phyloP scores from a whole-genome alignment of 257 asterid genomes.

The Datura wrightii region DNA sequence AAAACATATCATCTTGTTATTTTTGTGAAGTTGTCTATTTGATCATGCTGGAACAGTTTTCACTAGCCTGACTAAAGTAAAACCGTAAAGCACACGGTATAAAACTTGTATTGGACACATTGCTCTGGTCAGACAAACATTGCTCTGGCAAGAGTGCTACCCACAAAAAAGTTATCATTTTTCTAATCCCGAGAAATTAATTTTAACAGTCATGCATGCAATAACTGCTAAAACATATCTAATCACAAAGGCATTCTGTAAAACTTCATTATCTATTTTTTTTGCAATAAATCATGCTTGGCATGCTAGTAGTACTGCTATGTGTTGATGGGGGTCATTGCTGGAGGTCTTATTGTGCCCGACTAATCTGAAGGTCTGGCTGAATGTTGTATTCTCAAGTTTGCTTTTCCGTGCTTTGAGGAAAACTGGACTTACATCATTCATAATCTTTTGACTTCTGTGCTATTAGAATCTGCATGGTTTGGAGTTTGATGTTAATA shows the following conservation, averaged over 20 bases:
- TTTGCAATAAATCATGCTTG: conserved; percentile 27
- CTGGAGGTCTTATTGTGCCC: conserved; percentile 20
- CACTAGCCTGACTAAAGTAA: conserved; percentile 22
- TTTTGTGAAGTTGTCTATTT: conserved; percentile 5
- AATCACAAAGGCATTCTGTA: not conserved
- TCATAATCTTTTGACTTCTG: not conserved
- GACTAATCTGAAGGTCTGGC: not conserved
- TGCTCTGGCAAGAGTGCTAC: conserved; percentile 10
- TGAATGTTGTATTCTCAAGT: conserved; percentile 20
- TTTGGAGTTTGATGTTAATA: conserved; percentile 14
- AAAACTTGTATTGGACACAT: conserved; percentile 1
- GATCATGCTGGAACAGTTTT: conserved; percentile 15
- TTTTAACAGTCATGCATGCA: not conserved
- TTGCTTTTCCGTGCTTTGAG: not conserved
- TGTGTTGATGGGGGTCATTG: not conserved
- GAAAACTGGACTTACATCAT: conserved; percentile 23
- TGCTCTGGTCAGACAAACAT: not conserved
- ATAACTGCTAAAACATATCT: not conserved
- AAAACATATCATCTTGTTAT: not conserved
- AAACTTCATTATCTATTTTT: conserved; percentile 17
- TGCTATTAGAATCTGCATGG: conserved; percentile 14
- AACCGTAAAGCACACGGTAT: not conserved
- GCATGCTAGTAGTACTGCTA: conserved; percentile 20
- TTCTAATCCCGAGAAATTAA: conserved; percentile 6
- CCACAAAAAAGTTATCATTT: conserved; percentile 12